Conservation (phyloP, 257 asterid genomes). For the Thymus quinquecostatus region DNA sequence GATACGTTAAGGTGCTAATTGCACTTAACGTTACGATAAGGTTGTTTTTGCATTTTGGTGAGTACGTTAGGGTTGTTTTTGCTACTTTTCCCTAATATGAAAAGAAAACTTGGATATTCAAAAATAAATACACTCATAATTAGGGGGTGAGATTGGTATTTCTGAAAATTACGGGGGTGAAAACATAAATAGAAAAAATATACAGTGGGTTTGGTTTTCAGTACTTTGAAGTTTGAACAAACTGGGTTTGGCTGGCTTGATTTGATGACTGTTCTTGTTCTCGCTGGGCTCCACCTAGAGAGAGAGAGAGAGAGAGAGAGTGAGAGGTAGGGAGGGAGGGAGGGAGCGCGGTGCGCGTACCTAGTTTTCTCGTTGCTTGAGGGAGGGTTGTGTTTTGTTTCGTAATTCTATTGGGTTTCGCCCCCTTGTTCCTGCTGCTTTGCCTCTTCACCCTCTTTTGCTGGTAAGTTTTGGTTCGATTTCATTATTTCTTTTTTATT, state of each 20-base stretch:
- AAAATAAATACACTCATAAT: too few species aligned
- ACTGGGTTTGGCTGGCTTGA: slow-evolving; percentile 28
- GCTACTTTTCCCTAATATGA: too few species aligned
- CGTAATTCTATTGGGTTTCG: slow-evolving; percentile 18
- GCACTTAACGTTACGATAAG: too few species aligned
- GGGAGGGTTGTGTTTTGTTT: slow-evolving; percentile 26
- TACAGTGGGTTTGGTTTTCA: slow-evolving; percentile 14
- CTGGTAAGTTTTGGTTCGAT: slow-evolving; percentile 34
- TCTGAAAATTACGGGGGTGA: slow-evolving; percentile 7
- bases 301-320: slow-evolving; percentile 26
- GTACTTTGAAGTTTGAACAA: slow-evolving; percentile 20
- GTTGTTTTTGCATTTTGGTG: too few species aligned
- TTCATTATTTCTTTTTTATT: neutral
- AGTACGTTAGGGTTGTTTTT: too few species aligned
- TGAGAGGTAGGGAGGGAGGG: slow-evolving; percentile 22
- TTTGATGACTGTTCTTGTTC: slow-evolving; percentile 36
- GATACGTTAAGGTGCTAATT: too few species aligned
- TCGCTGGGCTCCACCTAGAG: slow-evolving; percentile 34
- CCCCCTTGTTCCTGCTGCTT: slow-evolving; percentile 16
- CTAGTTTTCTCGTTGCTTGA: slow-evolving; percentile 9
- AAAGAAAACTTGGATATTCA: too few species aligned
- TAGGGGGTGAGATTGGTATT: slow-evolving; percentile 12
- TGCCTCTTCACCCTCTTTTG: slow-evolving; percentile 28
- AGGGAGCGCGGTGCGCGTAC: slow-evolving; percentile 19
- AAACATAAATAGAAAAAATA: slow-evolving; percentile 21